Conservation (phyloP, 2,329 filamentous ascomycete genomes). For the Trichoderma arundinaceum region DNA sequence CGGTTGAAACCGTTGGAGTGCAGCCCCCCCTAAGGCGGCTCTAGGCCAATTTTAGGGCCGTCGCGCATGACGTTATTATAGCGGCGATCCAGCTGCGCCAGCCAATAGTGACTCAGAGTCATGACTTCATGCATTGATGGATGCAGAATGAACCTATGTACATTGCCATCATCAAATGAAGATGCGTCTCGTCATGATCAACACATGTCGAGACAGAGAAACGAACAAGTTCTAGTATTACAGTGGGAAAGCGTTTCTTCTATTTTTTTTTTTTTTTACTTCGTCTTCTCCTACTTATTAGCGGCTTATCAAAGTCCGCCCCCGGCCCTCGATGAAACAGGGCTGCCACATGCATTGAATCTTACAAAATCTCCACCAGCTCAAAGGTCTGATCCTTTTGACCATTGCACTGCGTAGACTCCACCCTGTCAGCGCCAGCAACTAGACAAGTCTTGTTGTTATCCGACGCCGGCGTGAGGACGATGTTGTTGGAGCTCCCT, state of each 20-base stretch:
- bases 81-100: not conserved
- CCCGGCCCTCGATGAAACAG: constrained; percentile 8
- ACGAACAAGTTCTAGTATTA: constrained; percentile 12
- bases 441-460: constrained; percentile 41
- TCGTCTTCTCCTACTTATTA: not conserved
- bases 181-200: constrained; percentile 8
- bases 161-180: constrained; percentile 12
- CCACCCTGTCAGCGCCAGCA: constrained; percentile 33
- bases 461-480: constrained; percentile 53
- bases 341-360: not conserved
- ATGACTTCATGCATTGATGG: constrained; percentile 2
- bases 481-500: constrained; percentile 47
- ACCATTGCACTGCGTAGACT: constrained; percentile 40
- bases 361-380: constrained; percentile 33
- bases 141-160: not conserved
- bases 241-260: constrained; percentile 3
- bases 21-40: not conserved
- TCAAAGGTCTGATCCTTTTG: constrained; percentile 36
- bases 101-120: not conserved
- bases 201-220: constrained; percentile 10
- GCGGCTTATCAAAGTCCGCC: constrained; percentile 8
- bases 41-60: not conserved
- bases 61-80: constrained; percentile 9
- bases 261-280: not conserved
- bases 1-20: not conserved